phyloP scores from a whole-genome alignment of 2,329 filamentous ascomycete species.

The Stagonosporopsis tanaceti region DNA sequence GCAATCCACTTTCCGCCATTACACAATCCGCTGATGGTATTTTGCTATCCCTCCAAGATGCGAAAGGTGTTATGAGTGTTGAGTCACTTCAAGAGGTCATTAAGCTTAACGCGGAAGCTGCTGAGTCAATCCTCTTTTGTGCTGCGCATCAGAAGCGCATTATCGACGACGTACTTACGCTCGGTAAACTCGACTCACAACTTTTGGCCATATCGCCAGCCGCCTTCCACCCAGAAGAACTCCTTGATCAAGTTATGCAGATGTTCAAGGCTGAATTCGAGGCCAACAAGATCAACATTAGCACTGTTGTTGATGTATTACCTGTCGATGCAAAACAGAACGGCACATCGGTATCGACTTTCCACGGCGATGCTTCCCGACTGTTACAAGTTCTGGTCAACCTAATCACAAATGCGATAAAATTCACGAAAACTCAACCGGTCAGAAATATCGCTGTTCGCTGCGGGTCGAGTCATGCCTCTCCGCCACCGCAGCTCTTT shows the following conservation, averaged over 20 bases:
- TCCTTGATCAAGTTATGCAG: slow-evolving; percentile 30
- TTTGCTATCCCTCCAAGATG: slow-evolving; percentile 16
- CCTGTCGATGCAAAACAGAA: not conserved
- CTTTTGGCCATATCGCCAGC: slow-evolving; percentile 30
- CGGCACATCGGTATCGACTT: not conserved
- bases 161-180: slow-evolving; percentile 33
- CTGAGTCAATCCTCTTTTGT: slow-evolving; percentile 37
- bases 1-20: slow-evolving; percentile 40
- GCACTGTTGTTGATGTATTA: slow-evolving; percentile 4
- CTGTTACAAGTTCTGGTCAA: slow-evolving; percentile 38
- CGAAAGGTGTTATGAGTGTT: slow-evolving; percentile 23
- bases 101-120: slow-evolving; percentile 27
- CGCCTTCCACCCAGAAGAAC: slow-evolving; percentile 15
- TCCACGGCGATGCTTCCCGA: slow-evolving; percentile 17
- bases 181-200: slow-evolving; percentile 33
- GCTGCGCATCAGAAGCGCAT: slow-evolving; percentile 41
- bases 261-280: slow-evolving; percentile 38
- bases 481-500: slow-evolving; percentile 1
- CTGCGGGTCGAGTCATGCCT: slow-evolving; percentile 9
- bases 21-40: slow-evolving; percentile 36
- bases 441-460: slow-evolving; percentile 24
- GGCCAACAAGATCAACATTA: slow-evolving; percentile 13
- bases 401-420: slow-evolving; percentile 42
- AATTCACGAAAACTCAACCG: slow-evolving; percentile 33
- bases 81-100: slow-evolving; percentile 19